Conservation (phyloP, 768 basidiomycete species). For the Rhizopogon salebrosus region DNA sequence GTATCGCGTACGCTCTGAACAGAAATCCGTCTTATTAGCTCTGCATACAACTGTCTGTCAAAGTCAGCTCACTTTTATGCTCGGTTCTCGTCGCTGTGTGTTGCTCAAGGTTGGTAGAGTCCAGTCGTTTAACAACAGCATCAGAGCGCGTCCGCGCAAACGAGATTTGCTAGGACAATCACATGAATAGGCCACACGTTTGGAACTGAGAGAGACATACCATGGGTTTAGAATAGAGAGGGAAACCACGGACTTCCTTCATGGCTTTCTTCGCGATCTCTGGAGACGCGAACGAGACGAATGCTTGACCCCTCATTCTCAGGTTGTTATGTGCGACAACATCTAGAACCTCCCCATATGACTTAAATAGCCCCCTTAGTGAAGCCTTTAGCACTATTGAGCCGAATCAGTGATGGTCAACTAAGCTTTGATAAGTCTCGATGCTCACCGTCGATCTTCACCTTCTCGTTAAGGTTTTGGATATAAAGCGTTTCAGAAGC, state of each 20-base stretch:
- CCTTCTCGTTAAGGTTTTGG: constrained; percentile 94
- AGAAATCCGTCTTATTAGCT: background rate
- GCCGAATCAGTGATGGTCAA: constrained; percentile 5
- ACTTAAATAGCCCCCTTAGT: constrained; percentile 83
- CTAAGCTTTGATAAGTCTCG: background rate
- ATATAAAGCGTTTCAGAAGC: constrained; percentile 88
- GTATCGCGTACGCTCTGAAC: constrained; percentile 70
- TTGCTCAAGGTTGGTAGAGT: constrained; percentile 59
- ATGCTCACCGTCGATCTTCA: constrained; percentile 65
- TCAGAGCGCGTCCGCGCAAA: constrained; percentile 89
- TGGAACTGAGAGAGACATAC: constrained; percentile 35
- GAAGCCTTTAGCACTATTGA: constrained; percentile 80
- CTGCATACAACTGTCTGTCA: background rate
- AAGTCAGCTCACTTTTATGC: constrained; percentile 68
- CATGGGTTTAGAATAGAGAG: constrained; percentile 95
- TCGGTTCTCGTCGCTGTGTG: constrained; percentile 73
- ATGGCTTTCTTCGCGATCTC: constrained; percentile 84
- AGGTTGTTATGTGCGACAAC: constrained; percentile 94
- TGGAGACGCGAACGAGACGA: constrained; percentile 82
- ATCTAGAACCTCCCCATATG: constrained; percentile 89
- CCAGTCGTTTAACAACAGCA: constrained; percentile 76
- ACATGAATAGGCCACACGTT: constrained; percentile 1
- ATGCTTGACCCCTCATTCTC: constrained; percentile 98
- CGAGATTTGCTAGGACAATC: constrained; percentile 74
- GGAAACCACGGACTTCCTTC: constrained; percentile 92